A percentile compares a stretch with the other conserved stretches of the same genome.
These are phyloP conservation scores for Aspergillus sp. DNA, from an alignment of 2,329 filamentous ascomycete species.

Conservation along the genomic window DNA sequence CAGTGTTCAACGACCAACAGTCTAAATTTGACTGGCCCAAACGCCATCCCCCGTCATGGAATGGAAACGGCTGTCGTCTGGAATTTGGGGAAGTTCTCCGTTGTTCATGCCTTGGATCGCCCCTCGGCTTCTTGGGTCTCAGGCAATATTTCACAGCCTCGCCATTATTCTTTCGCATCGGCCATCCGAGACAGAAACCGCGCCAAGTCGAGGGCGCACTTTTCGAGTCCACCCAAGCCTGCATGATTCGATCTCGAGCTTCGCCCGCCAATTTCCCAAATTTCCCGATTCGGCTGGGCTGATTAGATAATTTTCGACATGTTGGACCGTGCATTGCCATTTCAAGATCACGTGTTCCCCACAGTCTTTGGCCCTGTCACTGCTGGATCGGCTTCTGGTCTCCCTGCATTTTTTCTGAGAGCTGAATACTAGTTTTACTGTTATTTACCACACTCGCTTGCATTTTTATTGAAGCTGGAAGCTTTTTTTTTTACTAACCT, in stretches of 20 bases:
- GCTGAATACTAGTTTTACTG: conserved; percentile 44
- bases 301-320: conserved; percentile 25
- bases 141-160: background rate
- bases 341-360: conserved; percentile 31
- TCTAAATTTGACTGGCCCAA: conserved; percentile 5
- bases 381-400: background rate
- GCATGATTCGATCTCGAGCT: conserved; percentile 13
- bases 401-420: conserved; percentile 8
- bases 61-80: background rate
- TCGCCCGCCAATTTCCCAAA: conserved; percentile 15
- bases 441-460: background rate
- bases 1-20: background rate
- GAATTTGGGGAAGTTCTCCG: background rate
- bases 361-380: conserved; percentile 21
- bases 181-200: conserved; percentile 5
- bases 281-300: conserved; percentile 18
- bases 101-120: background rate
- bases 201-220: conserved; percentile 2
- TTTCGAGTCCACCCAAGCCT: conserved; percentile 5
- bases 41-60: conserved; percentile 7
- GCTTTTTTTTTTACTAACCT: conserved; percentile 49
- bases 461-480: background rate
- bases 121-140: background rate
- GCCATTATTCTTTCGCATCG: background rate
- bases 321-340: conserved; percentile 26